Evolutionary conservation across 805 yeast species (phyloP).

Genomic region (Barnettozyma populi): DNA sequence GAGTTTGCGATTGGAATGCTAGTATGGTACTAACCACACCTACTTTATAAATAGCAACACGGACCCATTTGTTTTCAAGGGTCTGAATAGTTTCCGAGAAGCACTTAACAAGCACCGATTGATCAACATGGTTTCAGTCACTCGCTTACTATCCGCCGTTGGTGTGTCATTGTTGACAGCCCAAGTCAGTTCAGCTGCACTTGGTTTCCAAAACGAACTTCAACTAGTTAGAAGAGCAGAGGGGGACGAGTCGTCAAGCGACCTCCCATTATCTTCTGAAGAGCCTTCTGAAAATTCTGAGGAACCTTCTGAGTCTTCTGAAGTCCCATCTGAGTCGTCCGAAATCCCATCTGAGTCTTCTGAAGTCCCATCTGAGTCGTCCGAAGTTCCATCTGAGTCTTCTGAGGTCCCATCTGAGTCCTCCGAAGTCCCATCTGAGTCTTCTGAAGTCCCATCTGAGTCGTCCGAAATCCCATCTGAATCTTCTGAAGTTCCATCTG

Average conservation of each 20-base stretch:
- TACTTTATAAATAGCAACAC: neutral
- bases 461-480: no score
- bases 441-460: no score
- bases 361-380: no score
- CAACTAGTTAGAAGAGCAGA: neutral
- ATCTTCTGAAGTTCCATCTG: no score
- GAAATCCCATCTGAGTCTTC: neutral
- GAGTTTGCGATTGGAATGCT: neutral
- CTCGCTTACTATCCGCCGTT: conserved; percentile 10
- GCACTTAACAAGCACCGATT: neutral
- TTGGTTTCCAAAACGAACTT: neutral
- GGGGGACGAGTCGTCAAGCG: conserved; percentile 6
- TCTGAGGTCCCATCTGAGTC: no score
- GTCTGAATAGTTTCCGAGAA: neutral
- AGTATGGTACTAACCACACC: neutral
- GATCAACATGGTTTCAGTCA: conserved; percentile 13
- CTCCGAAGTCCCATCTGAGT: no score
- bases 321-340: neutral
- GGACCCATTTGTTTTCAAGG: neutral
- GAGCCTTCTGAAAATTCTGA: conserved; percentile 5
- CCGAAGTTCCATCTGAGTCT: no score
- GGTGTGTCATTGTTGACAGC: conserved; percentile 5
- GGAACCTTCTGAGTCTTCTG: neutral
- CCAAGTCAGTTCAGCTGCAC: conserved; percentile 4
- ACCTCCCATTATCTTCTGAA: conserved; percentile 2